Conservation (phyloP, 257 asterid species). For the Sherardia arvensis region DNA sequence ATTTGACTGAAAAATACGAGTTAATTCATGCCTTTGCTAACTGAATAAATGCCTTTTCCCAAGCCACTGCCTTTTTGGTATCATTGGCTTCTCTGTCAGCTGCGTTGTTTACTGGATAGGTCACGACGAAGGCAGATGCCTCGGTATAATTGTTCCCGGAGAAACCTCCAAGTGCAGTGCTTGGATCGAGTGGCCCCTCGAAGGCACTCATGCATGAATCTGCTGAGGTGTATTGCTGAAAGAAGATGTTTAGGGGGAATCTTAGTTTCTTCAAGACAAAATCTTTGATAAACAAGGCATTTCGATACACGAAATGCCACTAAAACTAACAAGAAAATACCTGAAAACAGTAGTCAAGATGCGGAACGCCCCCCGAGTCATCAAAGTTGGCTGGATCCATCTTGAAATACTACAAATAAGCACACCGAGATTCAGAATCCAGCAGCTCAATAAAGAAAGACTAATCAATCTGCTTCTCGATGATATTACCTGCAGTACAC, state of each 20-base stretch:
- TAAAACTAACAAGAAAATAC: constrained; percentile 25
- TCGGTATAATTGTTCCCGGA: constrained; percentile 77
- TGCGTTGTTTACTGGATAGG: constrained; percentile 95
- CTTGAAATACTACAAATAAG: constrained; percentile 66
- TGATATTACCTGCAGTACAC: constrained; percentile 76
- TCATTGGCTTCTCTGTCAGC: constrained; percentile 65
- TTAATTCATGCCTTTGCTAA: constrained; percentile 60
- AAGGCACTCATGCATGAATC: constrained; percentile 85
- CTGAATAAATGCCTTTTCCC: constrained; percentile 97
- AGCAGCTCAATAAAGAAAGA: background rate
- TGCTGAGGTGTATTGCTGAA: constrained; percentile 85
- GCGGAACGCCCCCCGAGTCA: constrained; percentile 71
- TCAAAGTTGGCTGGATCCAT: constrained; percentile 71
- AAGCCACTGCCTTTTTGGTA: constrained; percentile 73
- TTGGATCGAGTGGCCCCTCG: constrained; percentile 96
- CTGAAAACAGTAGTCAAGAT: constrained; percentile 86
- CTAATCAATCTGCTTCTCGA: background rate
- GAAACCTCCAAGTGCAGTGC: constrained; percentile 94
- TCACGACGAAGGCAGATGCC: constrained; percentile 93
- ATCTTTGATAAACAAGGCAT: background rate
- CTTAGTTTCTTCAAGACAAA: background rate
- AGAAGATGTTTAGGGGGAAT: background rate
- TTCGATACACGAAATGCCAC: background rate
- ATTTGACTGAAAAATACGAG: constrained; percentile 10
- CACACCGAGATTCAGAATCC: background rate